Evolutionary conservation across 2,329 filamentous ascomycete genomes (phyloP).

Genomic region (Penicillium sp.): DNA sequence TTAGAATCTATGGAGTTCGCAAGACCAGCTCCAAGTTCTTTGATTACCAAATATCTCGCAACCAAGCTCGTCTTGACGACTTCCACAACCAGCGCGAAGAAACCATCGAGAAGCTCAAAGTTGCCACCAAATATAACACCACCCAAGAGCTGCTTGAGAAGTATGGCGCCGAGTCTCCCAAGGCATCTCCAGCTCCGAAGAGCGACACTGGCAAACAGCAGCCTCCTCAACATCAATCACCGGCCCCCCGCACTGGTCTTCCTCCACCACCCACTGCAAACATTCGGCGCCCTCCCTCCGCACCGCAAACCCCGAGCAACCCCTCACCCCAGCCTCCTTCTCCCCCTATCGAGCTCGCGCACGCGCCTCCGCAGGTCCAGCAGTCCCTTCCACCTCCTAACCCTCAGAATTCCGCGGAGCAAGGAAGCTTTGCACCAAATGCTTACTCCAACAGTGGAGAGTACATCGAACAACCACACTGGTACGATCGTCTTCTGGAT

Average conservation of each 20-base stretch:
- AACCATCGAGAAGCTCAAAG: constrained; percentile 92
- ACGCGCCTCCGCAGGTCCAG: constrained; percentile 12
- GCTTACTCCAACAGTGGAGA: constrained; percentile 42
- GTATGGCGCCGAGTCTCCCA: constrained; percentile 71
- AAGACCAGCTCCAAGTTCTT: constrained; percentile 69
- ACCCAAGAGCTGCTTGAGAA: constrained; percentile 92
- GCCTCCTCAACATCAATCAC: constrained; percentile 25
- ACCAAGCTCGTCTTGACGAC: constrained; percentile 69
- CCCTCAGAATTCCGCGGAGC: constrained; percentile 32
- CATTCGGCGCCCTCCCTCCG: constrained; percentile 45
- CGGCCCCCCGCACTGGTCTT: constrained; percentile 53
- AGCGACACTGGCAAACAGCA: constrained; percentile 24
- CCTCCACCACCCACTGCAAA: constrained; percentile 67
- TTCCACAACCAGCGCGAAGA: constrained; percentile 76
- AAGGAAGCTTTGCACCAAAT: constrained; percentile 51
- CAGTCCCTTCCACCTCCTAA: constrained; percentile 11
- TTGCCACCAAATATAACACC: constrained; percentile 92
- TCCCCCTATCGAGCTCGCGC: constrained; percentile 27
- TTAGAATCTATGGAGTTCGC: constrained; percentile 77
- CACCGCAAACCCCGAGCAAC: constrained; percentile 11
- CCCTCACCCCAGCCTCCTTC: constrained; percentile 32
- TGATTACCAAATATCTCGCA: constrained; percentile 74
- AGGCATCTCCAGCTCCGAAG: constrained; percentile 28
- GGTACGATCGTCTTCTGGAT: constrained; percentile 95
- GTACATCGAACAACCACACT: constrained; percentile 58